A percentile compares a stretch with the other conserved stretches of the same genome.
phyloP scores from a whole-genome alignment of 2,329 filamentous ascomycete species.

The Ophiostoma populinum region DNA sequence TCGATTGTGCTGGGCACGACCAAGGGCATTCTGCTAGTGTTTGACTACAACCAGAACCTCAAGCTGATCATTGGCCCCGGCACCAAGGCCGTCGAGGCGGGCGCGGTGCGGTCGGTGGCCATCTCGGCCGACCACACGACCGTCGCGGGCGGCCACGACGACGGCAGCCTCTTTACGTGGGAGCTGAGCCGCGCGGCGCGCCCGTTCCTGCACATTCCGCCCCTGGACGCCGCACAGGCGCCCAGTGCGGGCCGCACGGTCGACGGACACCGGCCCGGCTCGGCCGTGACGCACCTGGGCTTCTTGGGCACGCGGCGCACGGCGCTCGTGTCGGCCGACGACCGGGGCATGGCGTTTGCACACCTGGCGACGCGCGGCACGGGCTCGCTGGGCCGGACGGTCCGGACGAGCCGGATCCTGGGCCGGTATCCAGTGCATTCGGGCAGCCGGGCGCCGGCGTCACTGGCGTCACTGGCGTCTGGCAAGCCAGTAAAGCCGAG shows the following conservation, averaged over 20 bases:
- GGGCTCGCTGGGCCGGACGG: conserved; percentile 64
- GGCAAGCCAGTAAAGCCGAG: conserved; percentile 66
- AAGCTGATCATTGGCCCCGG: conserved; percentile 88
- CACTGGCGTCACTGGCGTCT: no score
- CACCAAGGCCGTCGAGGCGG: conserved; percentile 86
- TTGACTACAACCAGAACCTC: conserved; percentile 92
- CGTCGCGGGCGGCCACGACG: conserved; percentile 74
- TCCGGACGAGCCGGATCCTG: conserved; percentile 80
- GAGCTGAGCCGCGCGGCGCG: conserved; percentile 67
- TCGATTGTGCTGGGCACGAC: conserved; percentile 79
- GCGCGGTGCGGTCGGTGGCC: conserved; percentile 69
- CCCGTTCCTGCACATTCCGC: conserved; percentile 76
- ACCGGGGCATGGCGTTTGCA: conserved; percentile 93
- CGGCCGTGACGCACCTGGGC: conserved; percentile 74
- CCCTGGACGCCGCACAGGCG: conserved; percentile 48
- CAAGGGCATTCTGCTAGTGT: conserved; percentile 85
- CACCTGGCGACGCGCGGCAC: conserved; percentile 86
- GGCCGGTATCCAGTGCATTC: conserved; percentile 94
- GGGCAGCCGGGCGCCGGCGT: no score
- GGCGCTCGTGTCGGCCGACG: conserved; percentile 85
- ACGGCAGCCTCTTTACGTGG: conserved; percentile 93
- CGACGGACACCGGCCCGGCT: conserved; percentile 69
- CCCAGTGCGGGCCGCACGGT: conserved; percentile 37
- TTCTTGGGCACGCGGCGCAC: conserved; percentile 90
- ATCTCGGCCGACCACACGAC: conserved; percentile 90